These are phyloP conservation scores for Lachancea cidri DNA, from an alignment of 805 yeast genomes.

Conservation along the genomic window DNA sequence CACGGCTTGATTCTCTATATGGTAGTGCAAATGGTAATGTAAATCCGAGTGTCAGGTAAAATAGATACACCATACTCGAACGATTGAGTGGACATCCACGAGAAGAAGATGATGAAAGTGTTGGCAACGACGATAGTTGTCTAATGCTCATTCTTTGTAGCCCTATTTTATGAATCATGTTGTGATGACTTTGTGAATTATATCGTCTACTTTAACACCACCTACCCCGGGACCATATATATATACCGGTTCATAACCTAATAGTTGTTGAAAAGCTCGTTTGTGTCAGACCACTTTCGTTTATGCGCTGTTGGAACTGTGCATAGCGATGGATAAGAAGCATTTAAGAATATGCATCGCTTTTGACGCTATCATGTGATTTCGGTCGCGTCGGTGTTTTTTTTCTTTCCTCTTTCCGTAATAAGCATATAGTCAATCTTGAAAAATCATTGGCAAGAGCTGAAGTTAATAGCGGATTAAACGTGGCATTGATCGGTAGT, in stretches of 20 bases:
- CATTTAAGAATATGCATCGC: background rate
- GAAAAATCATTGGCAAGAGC: too few species aligned
- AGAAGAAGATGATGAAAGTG: background rate
- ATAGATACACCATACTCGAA: constrained; percentile 14
- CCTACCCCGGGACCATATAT: background rate
- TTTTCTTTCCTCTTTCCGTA: background rate
- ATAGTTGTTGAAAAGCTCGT: background rate
- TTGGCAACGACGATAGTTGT: background rate
- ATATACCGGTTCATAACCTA: background rate
- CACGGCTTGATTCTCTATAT: constrained; percentile 29
- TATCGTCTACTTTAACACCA: background rate
- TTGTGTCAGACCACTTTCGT: constrained; percentile 2
- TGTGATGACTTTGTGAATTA: too few species aligned
- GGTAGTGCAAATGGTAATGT: constrained; percentile 28
- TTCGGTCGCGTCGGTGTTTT: too few species aligned
- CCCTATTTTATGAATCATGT: too few species aligned
- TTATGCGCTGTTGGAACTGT: background rate
- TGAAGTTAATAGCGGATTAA: too few species aligned
- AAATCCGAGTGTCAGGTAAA: constrained; percentile 25
- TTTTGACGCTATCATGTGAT: background rate
- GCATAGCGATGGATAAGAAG: background rate
- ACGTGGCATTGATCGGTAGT: background rate
- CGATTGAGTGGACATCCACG: constrained; percentile 7
- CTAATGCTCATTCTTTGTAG: background rate
- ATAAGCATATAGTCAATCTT: background rate